Conservation (phyloP, 1,284 basidiomycete species). For the Kwoniella shivajii region DNA sequence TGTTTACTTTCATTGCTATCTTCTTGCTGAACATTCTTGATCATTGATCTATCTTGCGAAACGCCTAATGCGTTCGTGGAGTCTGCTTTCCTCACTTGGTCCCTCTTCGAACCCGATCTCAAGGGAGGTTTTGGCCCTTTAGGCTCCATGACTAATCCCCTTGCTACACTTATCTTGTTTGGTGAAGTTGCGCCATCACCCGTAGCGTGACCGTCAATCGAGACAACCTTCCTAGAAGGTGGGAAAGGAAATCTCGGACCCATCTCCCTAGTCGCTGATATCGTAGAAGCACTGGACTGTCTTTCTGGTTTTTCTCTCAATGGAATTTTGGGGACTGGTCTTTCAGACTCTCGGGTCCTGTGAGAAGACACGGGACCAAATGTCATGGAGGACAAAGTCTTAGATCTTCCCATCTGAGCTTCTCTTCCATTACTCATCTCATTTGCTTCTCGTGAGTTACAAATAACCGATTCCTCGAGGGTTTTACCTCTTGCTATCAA, state of each 20-base stretch:
- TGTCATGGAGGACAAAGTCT: neutral
- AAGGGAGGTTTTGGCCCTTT: slow-evolving; percentile 5
- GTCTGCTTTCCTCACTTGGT: neutral
- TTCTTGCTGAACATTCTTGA: too few relatives aligned
- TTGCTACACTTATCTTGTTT: neutral
- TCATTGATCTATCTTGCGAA: too few relatives aligned
- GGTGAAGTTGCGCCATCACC: too few relatives aligned
- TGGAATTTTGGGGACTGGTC: neutral
- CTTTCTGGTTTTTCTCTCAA: neutral
- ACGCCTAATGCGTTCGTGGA: neutral
- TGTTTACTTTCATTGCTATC: too few relatives aligned
- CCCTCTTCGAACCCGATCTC: neutral
- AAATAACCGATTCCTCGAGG: neutral
- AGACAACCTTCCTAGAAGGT: slow-evolving; percentile 4
- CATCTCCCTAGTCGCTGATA: slow-evolving; percentile 12
- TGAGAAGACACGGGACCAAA: neutral
- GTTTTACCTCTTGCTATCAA: neutral
- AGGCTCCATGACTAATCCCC: neutral
- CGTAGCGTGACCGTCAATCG: neutral
- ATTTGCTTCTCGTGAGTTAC: neutral
- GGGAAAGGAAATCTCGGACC: slow-evolving; percentile 15
- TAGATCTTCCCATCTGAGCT: neutral
- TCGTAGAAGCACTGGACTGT: slow-evolving; percentile 11
- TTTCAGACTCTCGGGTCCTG: too few relatives aligned
- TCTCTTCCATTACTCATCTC: neutral